phyloP scores from a whole-genome alignment of 1,284 basidiomycete genomes.

The Cutaneotrichosporon dermatis region DNA sequence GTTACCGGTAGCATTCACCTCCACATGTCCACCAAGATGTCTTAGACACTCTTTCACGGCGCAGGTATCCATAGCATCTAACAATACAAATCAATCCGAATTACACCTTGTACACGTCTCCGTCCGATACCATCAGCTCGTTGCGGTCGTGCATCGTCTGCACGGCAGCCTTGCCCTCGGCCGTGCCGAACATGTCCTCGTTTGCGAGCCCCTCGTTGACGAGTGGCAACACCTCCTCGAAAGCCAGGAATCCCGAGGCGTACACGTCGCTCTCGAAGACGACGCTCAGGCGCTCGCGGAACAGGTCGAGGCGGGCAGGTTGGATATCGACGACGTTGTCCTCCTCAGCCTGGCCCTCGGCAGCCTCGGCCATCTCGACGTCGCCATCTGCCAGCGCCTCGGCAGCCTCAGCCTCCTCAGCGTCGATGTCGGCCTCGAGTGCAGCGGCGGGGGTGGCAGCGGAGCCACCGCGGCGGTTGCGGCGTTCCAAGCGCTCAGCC shows the following conservation, averaged over 20 bases:
- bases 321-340: background rate
- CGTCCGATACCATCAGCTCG: slow-evolving; percentile 82
- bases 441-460: slow-evolving; percentile 13
- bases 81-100: too few species aligned
- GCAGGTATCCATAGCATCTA: too few species aligned
- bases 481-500: slow-evolving; percentile 53
- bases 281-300: slow-evolving; percentile 67
- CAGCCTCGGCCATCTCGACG: slow-evolving; percentile 33
- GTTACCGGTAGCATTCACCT: too few species aligned
- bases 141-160: slow-evolving; percentile 74
- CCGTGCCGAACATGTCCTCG: slow-evolving; percentile 67
- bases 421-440: slow-evolving; percentile 7
- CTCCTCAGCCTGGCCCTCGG: slow-evolving; percentile 52
- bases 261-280: slow-evolving; percentile 65
- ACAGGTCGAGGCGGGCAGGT: slow-evolving; percentile 58
- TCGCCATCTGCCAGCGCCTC: slow-evolving; percentile 1
- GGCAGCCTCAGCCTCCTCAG: too few species aligned
- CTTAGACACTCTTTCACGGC: too few species aligned
- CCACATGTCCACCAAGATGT: too few species aligned
- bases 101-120: slow-evolving; percentile 56
- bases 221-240: slow-evolving; percentile 65
- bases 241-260: slow-evolving; percentile 69
- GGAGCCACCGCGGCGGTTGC: background rate
- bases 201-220: slow-evolving; percentile 74
- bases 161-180: slow-evolving; percentile 72